These are phyloP conservation scores for Aspergillus neoniger DNA, from an alignment of 2,329 filamentous ascomycete species.

Conservation along the genomic window DNA sequence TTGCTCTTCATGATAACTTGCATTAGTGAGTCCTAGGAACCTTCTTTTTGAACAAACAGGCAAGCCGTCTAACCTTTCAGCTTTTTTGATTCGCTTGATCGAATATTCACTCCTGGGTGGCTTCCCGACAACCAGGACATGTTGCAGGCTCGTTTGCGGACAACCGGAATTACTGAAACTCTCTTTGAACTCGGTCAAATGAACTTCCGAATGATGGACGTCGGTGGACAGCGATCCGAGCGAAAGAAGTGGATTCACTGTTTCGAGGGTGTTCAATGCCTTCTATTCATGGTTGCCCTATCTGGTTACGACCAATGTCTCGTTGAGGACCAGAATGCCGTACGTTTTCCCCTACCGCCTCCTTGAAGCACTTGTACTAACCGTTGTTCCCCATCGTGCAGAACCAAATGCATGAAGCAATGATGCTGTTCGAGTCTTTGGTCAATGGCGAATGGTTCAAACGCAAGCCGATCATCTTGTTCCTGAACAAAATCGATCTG, in stretches of 20 bases:
- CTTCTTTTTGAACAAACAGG: neutral
- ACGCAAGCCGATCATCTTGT: constrained; percentile 77
- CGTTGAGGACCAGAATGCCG: constrained; percentile 93
- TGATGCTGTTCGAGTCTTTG: constrained; percentile 85
- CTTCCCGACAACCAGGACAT: constrained; percentile 93
- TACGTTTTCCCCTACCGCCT: constrained; percentile 52
- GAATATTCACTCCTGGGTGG: constrained; percentile 74
- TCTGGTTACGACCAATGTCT: constrained; percentile 96
- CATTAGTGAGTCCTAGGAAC: constrained; percentile 69
- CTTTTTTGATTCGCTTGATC: constrained; percentile 78
- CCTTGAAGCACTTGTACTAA: constrained; percentile 16
- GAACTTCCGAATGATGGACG: constrained; percentile 96
- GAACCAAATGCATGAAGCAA: constrained; percentile 90
- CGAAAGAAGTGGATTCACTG: constrained; percentile 98
- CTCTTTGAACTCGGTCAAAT: constrained; percentile 88
- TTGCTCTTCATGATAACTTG: constrained; percentile 92
- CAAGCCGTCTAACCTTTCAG: constrained; percentile 48
- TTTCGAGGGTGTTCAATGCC: constrained; percentile 89
- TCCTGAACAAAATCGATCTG: constrained; percentile 85
- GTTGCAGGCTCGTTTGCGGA: constrained; percentile 82
- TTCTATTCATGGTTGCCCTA: constrained; percentile 91
- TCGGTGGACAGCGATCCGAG: constrained; percentile 87
- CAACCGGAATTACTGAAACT: constrained; percentile 94
- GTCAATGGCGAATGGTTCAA: constrained; percentile 86
- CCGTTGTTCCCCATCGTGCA: constrained; percentile 36